These are phyloP conservation scores for Gaeumannomyces tritici DNA, from an alignment of 2,329 filamentous ascomycete species.

Conservation along the genomic window DNA sequence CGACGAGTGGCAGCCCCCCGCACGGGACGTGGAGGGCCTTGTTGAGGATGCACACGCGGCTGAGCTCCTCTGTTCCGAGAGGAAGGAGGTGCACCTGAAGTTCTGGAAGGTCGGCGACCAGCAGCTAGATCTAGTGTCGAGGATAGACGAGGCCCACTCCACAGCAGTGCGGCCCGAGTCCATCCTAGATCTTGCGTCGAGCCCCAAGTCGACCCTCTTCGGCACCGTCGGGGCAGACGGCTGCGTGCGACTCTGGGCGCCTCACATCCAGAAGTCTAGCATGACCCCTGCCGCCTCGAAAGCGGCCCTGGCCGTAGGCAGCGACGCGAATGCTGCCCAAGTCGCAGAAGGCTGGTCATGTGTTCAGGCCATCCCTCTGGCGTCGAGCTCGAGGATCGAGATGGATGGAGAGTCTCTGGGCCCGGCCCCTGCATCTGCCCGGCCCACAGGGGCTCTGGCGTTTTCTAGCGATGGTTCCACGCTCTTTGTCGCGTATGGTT, in stretches of 20 bases:
- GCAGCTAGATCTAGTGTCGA: constrained; percentile 64
- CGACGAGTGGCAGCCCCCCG: constrained; percentile 78
- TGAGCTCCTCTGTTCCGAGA: neutral
- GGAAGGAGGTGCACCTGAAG: constrained; percentile 68
- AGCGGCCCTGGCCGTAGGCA: neutral
- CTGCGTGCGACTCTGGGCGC: constrained; percentile 70
- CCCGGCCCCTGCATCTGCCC: constrained; percentile 13
- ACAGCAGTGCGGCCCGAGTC: constrained; percentile 38
- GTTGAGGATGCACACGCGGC: constrained; percentile 17
- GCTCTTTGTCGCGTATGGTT: constrained; percentile 58
- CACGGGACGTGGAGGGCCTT: constrained; percentile 54
- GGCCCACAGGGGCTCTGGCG: constrained; percentile 48
- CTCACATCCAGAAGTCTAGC: constrained; percentile 49
- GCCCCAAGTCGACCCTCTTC: constrained; percentile 62
- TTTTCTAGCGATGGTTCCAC: constrained; percentile 82
- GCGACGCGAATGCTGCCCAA: neutral
- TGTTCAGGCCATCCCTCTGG: constrained; percentile 35
- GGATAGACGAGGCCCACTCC: constrained; percentile 75
- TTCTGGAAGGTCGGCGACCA: constrained; percentile 65
- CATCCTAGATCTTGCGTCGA: constrained; percentile 64
- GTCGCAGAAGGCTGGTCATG: constrained; percentile 1
- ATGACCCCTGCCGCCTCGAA: constrained; percentile 31
- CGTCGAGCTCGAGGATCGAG: constrained; percentile 26
- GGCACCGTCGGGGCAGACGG: constrained; percentile 79
- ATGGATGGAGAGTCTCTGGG: constrained; percentile 19